Evolutionary conservation across 805 yeast species (phyloP).

Genomic region (Myxozyma udenii): DNA sequence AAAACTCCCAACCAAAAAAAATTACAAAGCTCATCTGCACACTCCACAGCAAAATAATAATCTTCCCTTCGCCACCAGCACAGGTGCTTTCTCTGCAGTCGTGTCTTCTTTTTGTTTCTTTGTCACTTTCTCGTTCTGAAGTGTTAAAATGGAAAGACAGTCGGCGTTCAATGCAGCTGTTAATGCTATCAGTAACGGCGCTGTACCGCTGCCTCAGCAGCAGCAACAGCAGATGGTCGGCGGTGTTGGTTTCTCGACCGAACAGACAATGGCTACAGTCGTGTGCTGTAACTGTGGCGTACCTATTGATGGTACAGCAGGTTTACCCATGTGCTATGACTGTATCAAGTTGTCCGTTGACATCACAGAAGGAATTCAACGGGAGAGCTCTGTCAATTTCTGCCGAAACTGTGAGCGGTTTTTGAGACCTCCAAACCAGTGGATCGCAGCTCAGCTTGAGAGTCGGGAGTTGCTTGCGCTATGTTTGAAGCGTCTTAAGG

Average conservation of each 20-base stretch:
- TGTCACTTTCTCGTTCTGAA: too few species aligned
- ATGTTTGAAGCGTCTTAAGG: conserved; percentile 82
- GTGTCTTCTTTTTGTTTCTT: too few species aligned
- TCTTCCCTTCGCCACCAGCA: too few species aligned
- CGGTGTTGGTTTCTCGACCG: background rate
- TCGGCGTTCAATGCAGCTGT: conserved; percentile 23
- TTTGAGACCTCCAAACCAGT: conserved; percentile 89
- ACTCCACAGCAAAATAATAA: too few species aligned
- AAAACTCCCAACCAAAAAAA: too few species aligned
- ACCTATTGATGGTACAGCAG: conserved; percentile 87
- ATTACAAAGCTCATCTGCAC: too few species aligned
- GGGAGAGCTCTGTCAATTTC: conserved; percentile 81
- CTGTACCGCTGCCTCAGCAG: conserved; percentile 14
- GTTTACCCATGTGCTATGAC: conserved; percentile 90
- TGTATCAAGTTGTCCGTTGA: conserved; percentile 92
- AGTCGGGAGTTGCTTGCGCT: conserved; percentile 89
- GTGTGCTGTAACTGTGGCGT: conserved; percentile 98
- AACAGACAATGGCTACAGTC: conserved; percentile 61
- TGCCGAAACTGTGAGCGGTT: conserved; percentile 97
- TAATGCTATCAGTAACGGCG: conserved; percentile 26
- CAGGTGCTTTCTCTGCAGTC: too few species aligned
- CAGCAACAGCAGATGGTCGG: background rate
- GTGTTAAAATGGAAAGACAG: conserved; percentile 14
- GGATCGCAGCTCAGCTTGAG: conserved; percentile 89
- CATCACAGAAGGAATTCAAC: conserved; percentile 88